Evolutionary conservation across 2,329 filamentous ascomycete species (phyloP), one percentile per base, ranked within the genome.

Genomic region (Alternaria infectoria): DNA sequence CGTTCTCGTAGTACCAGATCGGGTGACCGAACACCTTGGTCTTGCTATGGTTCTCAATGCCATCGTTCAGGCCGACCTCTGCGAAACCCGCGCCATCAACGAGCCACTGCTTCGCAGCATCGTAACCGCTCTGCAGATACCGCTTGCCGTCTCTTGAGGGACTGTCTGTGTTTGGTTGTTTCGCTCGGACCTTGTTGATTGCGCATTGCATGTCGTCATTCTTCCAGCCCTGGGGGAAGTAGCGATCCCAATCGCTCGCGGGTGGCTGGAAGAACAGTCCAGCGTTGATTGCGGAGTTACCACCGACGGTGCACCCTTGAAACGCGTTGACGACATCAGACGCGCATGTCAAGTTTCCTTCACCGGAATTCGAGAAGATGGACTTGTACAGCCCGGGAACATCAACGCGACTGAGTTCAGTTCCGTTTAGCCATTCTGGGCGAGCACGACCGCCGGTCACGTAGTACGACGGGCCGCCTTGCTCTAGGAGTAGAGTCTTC

Each of bases 181-280:
- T 82, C 3, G 70, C 67, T 30, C 84, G 79, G 3, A 87, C 80
- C 47, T 81, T 82, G 6, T 75, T 63, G 6, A 83, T 85, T 0
- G 85, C 83, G n/a, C 69, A 70, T 46, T 80, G 67, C 66, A 88
- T 82, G 61, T 87, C 85, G 2, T 70, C 72, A 47, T 81, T 83
- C 70, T 85, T 86, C 86, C 86, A 87, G 13, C 83, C 83, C 0
- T 73, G 64, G 0, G 84, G 84, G 56, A 83, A 83, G 54, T 84
- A 86, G 8, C 80, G 72, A 67, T 87, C 83, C 79, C 83, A 87
- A 65, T 87, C 85, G 2, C 82, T 83, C 1, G 83, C 81, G 1
- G 85, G 85, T 6, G 85, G 85, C 63, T 86, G 81, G 64, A 86
- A 86, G 71, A 82, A 86, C 1, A 87, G 71, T 9, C 85, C 85